phyloP scores from a whole-genome alignment of 305 asterid species.

The Solanum hybrid region DNA sequence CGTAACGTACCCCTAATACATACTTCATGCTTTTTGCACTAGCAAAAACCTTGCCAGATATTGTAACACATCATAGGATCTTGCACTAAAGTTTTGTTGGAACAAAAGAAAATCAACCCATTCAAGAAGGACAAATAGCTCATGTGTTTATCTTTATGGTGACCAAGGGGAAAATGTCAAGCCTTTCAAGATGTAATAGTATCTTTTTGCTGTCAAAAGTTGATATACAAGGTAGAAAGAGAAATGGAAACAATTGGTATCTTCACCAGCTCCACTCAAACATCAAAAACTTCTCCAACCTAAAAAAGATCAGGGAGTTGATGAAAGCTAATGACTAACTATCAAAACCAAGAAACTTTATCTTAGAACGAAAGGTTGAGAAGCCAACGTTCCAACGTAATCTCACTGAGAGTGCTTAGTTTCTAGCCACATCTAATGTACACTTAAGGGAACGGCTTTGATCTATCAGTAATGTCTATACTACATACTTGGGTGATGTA shows the following conservation, averaged over 20 bases:
- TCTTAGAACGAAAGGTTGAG: not conserved
- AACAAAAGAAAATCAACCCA: not conserved
- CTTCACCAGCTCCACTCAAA: constrained; percentile 3
- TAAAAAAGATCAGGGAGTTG: not conserved
- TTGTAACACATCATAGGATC: not conserved
- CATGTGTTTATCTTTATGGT: not conserved
- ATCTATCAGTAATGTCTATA: not conserved
- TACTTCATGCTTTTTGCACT: not conserved
- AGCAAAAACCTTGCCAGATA: not conserved
- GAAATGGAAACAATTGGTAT: not conserved
- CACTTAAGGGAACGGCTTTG: constrained; percentile 7
- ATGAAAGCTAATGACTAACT: not conserved
- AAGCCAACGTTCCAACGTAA: not conserved
- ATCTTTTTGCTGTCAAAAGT: not conserved
- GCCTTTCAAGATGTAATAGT: not conserved
- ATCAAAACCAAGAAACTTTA: not conserved
- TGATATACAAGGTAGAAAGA: not conserved
- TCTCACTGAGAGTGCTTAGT: not conserved
- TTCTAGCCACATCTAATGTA: constrained; percentile 13
- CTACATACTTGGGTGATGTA: not conserved
- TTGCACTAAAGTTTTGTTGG: not conserved
- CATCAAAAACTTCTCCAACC: not conserved
- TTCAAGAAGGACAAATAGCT: not conserved
- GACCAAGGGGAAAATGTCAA: not conserved
- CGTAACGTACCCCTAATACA: not conserved